These are phyloP conservation scores for Hapsidospora chrysogenum DNA, from an alignment of 495 filamentous ascomycete species.

Conservation along the genomic window DNA sequence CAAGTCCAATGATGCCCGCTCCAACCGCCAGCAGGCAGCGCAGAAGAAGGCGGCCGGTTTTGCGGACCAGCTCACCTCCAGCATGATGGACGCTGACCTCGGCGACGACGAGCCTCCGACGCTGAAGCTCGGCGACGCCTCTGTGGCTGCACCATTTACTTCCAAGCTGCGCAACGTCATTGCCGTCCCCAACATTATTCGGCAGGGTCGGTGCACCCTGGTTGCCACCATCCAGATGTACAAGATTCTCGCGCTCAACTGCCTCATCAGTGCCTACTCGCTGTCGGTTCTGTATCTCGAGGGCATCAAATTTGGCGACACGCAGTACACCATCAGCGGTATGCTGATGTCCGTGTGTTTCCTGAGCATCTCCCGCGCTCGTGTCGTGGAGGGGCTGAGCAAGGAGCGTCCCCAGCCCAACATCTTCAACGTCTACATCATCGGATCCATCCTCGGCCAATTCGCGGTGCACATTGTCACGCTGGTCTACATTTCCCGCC, in stretches of 20 bases:
- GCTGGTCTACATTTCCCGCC: slow-evolving; percentile 83
- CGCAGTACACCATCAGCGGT: slow-evolving; percentile 94
- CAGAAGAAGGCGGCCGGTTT: slow-evolving; percentile 56
- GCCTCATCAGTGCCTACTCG: slow-evolving; percentile 95
- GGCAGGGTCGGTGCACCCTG: slow-evolving; percentile 89
- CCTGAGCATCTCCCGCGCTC: slow-evolving; percentile 86
- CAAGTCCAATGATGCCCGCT: slow-evolving; percentile 32
- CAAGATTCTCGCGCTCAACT: slow-evolving; percentile 97
- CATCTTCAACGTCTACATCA: slow-evolving; percentile 98
- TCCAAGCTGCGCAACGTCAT: slow-evolving; percentile 95
- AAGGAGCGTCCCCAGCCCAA: slow-evolving; percentile 97
- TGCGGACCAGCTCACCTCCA: slow-evolving; percentile 71
- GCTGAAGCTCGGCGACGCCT: slow-evolving; percentile 95
- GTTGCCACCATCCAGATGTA: slow-evolving; percentile 99
- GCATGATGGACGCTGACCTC: slow-evolving; percentile 81
- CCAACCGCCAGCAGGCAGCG: slow-evolving; percentile 48
- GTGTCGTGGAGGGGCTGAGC: slow-evolving; percentile 83
- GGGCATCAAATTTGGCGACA: slow-evolving; percentile 98
- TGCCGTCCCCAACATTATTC: slow-evolving; percentile 94
- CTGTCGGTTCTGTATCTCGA: slow-evolving; percentile 91
- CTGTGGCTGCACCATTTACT: slow-evolving; percentile 92
- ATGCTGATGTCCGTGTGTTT: slow-evolving; percentile 99
- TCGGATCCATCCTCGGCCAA: slow-evolving; percentile 91
- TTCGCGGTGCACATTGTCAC: slow-evolving; percentile 94
- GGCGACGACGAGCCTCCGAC: slow-evolving; percentile 84